A percentile compares a stretch with the other conserved stretches of the same genome.
These are phyloP conservation scores for Camellia sinensis DNA, from an alignment of 148 eudicot genomes.

Conservation along the genomic window DNA sequence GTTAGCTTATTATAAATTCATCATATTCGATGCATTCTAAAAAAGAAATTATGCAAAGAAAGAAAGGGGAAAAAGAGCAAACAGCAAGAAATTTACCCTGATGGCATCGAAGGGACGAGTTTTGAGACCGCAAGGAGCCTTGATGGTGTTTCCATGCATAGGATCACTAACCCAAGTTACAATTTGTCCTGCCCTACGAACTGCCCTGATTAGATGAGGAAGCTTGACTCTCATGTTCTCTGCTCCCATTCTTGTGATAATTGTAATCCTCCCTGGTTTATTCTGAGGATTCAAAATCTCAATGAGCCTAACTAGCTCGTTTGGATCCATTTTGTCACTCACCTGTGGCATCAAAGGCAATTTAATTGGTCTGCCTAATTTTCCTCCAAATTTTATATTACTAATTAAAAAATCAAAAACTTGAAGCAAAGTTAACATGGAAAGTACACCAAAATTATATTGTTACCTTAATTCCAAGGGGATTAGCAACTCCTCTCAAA, in stretches of 20 bases:
- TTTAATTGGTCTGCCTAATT: slow-evolving; percentile 1
- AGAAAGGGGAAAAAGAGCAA: neutral
- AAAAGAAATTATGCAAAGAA: neutral
- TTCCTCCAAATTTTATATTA: neutral
- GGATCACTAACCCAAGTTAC: slow-evolving; percentile 98
- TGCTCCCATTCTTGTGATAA: slow-evolving; percentile 92
- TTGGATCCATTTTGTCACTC: slow-evolving; percentile 92
- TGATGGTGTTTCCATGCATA: slow-evolving; percentile 91
- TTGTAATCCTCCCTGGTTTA: slow-evolving; percentile 88
- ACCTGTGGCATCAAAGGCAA: slow-evolving; percentile 44
- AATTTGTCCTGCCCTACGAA: slow-evolving; percentile 82
- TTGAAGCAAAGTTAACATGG: neutral
- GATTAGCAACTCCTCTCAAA: slow-evolving; percentile 87
- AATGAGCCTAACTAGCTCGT: slow-evolving; percentile 75
- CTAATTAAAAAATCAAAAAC: neutral
- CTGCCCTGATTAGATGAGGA: slow-evolving; percentile 92
- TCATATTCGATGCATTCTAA: neutral
- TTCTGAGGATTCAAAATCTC: slow-evolving; percentile 83
- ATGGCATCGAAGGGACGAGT: slow-evolving; percentile 94
- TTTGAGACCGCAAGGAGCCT: slow-evolving; percentile 94
- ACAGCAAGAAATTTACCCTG: slow-evolving; percentile 44
- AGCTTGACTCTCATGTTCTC: slow-evolving; percentile 99
- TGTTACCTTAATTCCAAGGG: slow-evolving; percentile 89
- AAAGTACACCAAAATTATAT: neutral
- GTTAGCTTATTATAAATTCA: neutral